These are phyloP conservation scores for Punica granatum DNA, from an alignment of 345 rosid genomes.

Conservation along the genomic window DNA sequence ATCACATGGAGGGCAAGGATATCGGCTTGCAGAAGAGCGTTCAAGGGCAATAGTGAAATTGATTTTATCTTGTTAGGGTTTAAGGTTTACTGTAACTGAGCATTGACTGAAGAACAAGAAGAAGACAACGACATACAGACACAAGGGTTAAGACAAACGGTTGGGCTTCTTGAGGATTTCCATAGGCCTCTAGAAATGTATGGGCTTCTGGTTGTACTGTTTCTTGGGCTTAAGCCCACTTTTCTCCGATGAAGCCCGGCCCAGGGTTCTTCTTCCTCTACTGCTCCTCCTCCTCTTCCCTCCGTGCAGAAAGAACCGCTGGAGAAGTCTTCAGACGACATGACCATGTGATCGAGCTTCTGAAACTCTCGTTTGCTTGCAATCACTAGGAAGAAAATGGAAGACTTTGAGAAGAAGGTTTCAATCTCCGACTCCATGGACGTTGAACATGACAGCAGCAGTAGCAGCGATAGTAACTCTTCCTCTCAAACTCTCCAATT, in stretches of 20 bases:
- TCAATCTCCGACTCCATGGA: conserved; percentile 40
- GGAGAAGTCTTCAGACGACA: not conserved
- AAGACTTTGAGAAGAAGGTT: conserved; percentile 70
- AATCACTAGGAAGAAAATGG: too few relatives aligned
- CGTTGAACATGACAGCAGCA: conserved; percentile 10
- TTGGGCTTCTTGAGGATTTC: too few relatives aligned
- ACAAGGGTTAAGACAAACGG: not conserved
- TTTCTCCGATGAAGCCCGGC: not conserved
- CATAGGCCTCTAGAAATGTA: not conserved
- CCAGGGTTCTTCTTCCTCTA: not conserved
- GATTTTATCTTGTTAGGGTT: not conserved
- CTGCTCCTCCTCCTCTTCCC: not conserved
- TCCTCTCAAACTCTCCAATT: conserved; percentile 30
- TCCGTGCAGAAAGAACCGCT: not conserved
- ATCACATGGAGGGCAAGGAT: not conserved
- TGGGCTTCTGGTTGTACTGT: not conserved
- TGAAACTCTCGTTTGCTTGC: not conserved
- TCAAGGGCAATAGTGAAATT: not conserved
- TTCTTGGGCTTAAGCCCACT: not conserved
- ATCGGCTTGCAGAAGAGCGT: not conserved
- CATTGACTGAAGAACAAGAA: not conserved
- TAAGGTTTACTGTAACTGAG: too few relatives aligned
- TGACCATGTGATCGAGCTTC: not conserved
- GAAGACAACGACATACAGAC: not conserved
- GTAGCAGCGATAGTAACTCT: not conserved